phyloP scores from a whole-genome alignment of 306 rosid genomes.

The Lotus japonicus region DNA sequence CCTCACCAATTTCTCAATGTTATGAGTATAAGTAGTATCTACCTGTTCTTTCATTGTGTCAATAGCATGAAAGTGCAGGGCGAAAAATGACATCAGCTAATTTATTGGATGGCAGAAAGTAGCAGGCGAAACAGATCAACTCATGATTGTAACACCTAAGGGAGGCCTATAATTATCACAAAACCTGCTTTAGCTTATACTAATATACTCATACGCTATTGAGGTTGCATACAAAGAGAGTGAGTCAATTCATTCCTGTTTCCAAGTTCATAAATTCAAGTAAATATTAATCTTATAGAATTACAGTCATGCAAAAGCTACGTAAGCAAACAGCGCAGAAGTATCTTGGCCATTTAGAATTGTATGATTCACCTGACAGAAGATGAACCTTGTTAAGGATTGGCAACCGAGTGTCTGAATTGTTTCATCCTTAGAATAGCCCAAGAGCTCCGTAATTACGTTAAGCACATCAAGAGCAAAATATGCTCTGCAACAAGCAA shows the following conservation, averaged over 20 bases:
- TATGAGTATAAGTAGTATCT: conserved; percentile 76
- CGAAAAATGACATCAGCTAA: background rate
- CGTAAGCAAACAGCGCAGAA: background rate
- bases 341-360: background rate
- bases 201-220: background rate
- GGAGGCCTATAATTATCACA: background rate
- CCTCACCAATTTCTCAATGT: conserved; percentile 66
- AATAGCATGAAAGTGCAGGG: conserved; percentile 7
- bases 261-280: background rate
- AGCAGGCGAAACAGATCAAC: background rate
- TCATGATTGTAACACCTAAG: background rate
- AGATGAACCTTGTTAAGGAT: conserved; percentile 69
- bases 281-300: background rate
- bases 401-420: conserved; percentile 80
- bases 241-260: background rate
- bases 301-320: background rate
- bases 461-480: conserved; percentile 73
- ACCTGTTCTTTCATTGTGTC: conserved; percentile 44
- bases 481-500: conserved; percentile 60
- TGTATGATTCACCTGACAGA: conserved; percentile 56
- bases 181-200: background rate
- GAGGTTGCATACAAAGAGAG: background rate
- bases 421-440: conserved; percentile 66
- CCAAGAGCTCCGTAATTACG: conserved; percentile 70
- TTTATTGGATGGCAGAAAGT: background rate